A percentile compares a stretch with the other conserved stretches of the same genome.
phyloP scores from a whole-genome alignment of 2,329 filamentous ascomycete genomes.

The Aspergillus latus region DNA sequence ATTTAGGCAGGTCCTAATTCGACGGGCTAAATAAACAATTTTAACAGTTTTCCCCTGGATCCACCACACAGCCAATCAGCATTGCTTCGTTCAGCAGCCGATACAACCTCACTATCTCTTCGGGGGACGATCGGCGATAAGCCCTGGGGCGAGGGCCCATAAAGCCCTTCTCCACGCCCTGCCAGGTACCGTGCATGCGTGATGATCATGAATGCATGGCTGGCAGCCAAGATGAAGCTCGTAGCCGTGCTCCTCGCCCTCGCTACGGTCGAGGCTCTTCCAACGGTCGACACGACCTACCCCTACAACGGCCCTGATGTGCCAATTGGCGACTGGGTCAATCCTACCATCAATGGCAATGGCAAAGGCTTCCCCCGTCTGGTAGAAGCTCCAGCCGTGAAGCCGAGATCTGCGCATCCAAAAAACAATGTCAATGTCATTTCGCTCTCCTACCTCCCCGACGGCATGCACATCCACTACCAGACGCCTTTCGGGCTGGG shows the following conservation, averaged over 20 bases:
- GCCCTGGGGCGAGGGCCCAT: neutral
- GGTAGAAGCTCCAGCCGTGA: constrained; percentile 52
- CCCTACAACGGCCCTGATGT: constrained; percentile 52
- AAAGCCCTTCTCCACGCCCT: neutral
- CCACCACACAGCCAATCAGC: no score
- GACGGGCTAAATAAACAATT: no score
- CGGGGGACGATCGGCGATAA: neutral
- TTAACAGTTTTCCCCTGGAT: no score
- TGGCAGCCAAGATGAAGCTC: neutral
- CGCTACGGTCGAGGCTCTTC: constrained; percentile 22
- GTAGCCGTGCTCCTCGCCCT: neutral
- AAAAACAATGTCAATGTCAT: constrained; percentile 57
- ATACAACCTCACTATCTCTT: neutral
- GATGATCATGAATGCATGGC: no score
- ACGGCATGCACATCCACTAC: constrained; percentile 54
- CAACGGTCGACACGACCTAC: constrained; percentile 45
- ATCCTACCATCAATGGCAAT: constrained; percentile 52
- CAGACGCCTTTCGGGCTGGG: constrained; percentile 57
- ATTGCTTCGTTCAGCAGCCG: neutral
- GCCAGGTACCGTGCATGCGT: neutral
- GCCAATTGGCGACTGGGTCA: constrained; percentile 54
- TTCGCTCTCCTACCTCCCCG: constrained; percentile 49
- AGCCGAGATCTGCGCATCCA: constrained; percentile 43
- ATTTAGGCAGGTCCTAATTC: no score
- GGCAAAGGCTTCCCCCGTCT: constrained; percentile 54